Percentiles rank a stretch among this genome's conserved stretches.
Conservation (phyloP, 2,329 filamentous ascomycete genomes). For the Fusarium illudens region DNA sequence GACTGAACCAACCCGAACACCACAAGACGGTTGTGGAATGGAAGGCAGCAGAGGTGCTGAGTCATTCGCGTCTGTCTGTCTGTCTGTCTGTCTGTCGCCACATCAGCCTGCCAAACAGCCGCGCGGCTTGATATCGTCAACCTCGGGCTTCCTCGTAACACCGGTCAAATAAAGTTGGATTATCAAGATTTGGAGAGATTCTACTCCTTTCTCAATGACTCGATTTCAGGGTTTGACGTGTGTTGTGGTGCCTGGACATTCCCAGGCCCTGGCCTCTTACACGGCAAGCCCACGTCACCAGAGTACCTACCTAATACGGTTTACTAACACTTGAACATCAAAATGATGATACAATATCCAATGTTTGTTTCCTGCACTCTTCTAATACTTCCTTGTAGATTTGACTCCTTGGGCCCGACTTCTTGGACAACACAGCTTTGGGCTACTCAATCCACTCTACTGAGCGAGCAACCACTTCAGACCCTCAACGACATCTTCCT, state of each 20-base stretch:
- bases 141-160: constrained; percentile 15
- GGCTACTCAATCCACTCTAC: neutral
- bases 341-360: neutral
- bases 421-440: neutral
- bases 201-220: neutral
- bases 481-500: constrained; percentile 30
- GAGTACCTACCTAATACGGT: neutral
- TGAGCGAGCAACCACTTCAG: constrained; percentile 37
- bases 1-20: neutral
- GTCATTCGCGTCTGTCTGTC: constrained; percentile 14
- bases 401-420: neutral
- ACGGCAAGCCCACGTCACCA: constrained; percentile 30
- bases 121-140: constrained; percentile 27
- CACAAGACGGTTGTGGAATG: neutral
- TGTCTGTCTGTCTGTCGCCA: constrained; percentile 24
- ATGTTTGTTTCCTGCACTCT: neutral
- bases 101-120: constrained; percentile 24
- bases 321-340: neutral
- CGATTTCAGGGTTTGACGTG: neutral
- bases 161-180: neutral
- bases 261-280: constrained; percentile 19
- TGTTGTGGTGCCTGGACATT: neutral
- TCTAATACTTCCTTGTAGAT: neutral
- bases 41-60: constrained; percentile 20
- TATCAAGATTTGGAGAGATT: neutral